Percentiles rank a stretch among this genome's conserved stretches.
Conservation (phyloP, 2,329 filamentous ascomycete genomes). For the Diaporthe vexans region DNA sequence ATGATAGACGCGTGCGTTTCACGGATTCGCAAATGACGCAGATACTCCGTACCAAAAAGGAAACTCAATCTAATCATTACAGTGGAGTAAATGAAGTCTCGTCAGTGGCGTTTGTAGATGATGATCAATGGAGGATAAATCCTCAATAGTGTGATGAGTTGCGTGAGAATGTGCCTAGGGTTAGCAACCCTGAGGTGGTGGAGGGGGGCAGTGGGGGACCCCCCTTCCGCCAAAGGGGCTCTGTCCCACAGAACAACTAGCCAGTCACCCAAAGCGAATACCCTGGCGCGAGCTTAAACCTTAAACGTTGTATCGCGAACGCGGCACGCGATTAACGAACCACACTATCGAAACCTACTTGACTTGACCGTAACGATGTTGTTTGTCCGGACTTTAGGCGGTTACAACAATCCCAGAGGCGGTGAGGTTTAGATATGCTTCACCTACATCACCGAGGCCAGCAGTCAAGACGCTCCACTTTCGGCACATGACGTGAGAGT, state of each 20-base stretch:
- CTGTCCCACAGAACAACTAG: not conserved
- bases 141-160: not conserved
- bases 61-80: constrained; percentile 19
- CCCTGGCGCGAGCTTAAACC: not conserved
- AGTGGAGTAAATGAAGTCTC: constrained; percentile 22
- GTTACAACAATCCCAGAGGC: not conserved
- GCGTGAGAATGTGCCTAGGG: not conserved
- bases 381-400: not conserved
- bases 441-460: not conserved
- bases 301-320: not conserved
- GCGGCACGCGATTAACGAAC: constrained; percentile 16
- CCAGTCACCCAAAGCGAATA: not conserved
- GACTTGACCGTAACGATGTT: not conserved
- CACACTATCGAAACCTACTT: not conserved
- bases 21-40: constrained; percentile 16
- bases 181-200: not conserved
- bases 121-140: constrained; percentile 6
- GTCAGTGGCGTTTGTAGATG: constrained; percentile 19
- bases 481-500: not conserved
- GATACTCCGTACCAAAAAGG: not conserved
- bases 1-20: constrained; percentile 9
- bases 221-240: not conserved
- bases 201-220: not conserved
- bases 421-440: not conserved
- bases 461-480: not conserved